These are phyloP conservation scores for Nicotiana tomentosiformis DNA, from an alignment of 257 asterid genomes.

Conservation along the genomic window DNA sequence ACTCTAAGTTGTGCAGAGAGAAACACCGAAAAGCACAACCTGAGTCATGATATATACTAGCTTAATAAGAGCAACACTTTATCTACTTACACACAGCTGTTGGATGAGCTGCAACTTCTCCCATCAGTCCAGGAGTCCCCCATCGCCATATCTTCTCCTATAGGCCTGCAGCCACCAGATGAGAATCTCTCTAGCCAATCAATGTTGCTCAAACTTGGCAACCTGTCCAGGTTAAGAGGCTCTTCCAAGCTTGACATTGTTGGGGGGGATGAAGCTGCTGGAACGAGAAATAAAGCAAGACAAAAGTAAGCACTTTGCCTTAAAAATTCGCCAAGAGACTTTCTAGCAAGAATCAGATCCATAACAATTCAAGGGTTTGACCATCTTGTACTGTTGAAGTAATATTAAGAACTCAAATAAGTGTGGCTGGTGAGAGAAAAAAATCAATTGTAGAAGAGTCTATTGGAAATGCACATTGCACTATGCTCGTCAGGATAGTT, in stretches of 20 bases:
- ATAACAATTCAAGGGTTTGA: constrained; percentile 7
- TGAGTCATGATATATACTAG: not conserved
- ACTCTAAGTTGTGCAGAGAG: not conserved
- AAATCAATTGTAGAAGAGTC: not conserved
- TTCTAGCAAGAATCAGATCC: constrained; percentile 14
- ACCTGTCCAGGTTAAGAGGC: constrained; percentile 83
- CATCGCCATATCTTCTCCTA: constrained; percentile 60
- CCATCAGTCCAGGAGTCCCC: constrained; percentile 82
- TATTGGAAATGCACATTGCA: not conserved
- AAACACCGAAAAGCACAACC: not conserved
- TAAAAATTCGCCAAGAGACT: constrained; percentile 3
- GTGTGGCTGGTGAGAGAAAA: not conserved
- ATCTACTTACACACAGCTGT: constrained; percentile 59
- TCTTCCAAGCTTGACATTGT: constrained; percentile 94
- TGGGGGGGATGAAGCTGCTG: constrained; percentile 23
- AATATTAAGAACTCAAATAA: constrained; percentile 11
- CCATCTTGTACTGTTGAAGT: not conserved
- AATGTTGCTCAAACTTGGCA: constrained; percentile 74
- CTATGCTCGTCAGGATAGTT: not conserved
- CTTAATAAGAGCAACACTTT: constrained; percentile 1
- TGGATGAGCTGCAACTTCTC: constrained; percentile 86
- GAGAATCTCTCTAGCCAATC: constrained; percentile 58
- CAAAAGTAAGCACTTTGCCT: constrained; percentile 4
- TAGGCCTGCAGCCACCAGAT: constrained; percentile 75
- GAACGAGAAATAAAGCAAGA: constrained; percentile 18